Evolutionary conservation across 192 early-diverging fungal species (phyloP), one percentile per base, ranked within the genome.

Genomic region (Podila clonocystis): DNA sequence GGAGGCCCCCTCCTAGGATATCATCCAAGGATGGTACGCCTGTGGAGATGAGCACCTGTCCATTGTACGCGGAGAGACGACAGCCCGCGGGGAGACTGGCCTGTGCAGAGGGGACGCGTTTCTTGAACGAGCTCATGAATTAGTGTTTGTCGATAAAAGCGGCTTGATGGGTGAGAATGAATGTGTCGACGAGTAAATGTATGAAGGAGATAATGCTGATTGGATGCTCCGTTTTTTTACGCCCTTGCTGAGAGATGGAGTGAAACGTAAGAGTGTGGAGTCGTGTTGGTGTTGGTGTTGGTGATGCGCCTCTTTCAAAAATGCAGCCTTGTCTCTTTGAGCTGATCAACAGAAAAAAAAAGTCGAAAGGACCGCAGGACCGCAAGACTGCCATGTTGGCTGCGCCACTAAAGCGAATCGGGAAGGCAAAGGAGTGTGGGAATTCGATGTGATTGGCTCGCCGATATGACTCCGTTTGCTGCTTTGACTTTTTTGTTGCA

Each of bases 21-120:
- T 94, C 93, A 84, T 98, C 97, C 19, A 98, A 78, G 1, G 94
- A 92, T 5, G 93, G 92, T 1, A 94, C 90, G 4, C 97, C 97
- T 0, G 93, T 95, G 0, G 95, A 97, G 1, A 93, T 89, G 7
- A 95, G 83, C 8, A 92, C 84, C 70, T 92, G 90, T 17, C 91
- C 92, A 68, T 91, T 97, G 72, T 94, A 92, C 0, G 93, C 87
- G 36, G 94, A 95, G 5, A 93, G 82, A 17, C 90, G 87, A 50
- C 94, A 94, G 50, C 93, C 93, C 1, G 86, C 78, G 28, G 93
- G 93, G n/a, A 86, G 75, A 80, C 85, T 89, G 33, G 88, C 75
- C 63, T 91, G 91, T 6, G 83, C 80, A 28, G 88, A 83, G 6
- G 88, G 72, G n/a, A 82, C 82, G 22, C 87, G 86, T 73, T 89